These are phyloP conservation scores for Amniculicola lignicola DNA, from an alignment of 495 filamentous ascomycete genomes.

Conservation along the genomic window DNA sequence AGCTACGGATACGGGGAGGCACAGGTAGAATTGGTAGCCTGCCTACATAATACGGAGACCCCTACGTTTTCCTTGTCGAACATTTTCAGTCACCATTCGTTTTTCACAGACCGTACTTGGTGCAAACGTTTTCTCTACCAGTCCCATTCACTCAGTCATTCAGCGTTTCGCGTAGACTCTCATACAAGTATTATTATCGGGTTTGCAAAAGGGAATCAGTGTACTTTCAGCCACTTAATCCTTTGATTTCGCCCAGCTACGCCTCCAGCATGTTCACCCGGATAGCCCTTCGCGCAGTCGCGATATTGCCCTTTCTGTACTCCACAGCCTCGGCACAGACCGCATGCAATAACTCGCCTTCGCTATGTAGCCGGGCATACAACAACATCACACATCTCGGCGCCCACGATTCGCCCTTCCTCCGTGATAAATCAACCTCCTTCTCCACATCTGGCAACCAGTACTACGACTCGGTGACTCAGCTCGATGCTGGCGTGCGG, in stretches of 20 bases:
- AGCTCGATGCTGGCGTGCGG: constrained; percentile 42
- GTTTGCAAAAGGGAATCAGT: no score
- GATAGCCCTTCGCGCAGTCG: constrained; percentile 7
- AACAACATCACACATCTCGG: constrained; percentile 62
- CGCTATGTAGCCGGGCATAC: constrained; percentile 57
- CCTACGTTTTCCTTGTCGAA: no score
- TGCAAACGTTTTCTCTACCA: no score
- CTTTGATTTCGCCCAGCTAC: background rate
- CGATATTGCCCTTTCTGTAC: constrained; percentile 28
- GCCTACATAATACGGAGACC: no score
- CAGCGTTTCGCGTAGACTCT: no score
- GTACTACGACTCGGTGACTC: constrained; percentile 38
- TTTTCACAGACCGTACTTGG: no score
- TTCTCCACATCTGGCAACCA: constrained; percentile 42
- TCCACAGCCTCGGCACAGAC: constrained; percentile 23
- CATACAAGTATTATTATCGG: no score
- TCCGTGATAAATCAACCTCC: constrained; percentile 49
- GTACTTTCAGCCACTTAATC: background rate
- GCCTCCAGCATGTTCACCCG: constrained; percentile 10
- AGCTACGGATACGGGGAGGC: no score
- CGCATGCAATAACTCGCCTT: constrained; percentile 61
- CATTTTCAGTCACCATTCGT: no score
- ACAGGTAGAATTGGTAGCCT: no score
- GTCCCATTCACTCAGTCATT: no score
- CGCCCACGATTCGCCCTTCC: constrained; percentile 62